phyloP scores from a whole-genome alignment of 2,329 filamentous ascomycete species.

The Verticillium longisporum region DNA sequence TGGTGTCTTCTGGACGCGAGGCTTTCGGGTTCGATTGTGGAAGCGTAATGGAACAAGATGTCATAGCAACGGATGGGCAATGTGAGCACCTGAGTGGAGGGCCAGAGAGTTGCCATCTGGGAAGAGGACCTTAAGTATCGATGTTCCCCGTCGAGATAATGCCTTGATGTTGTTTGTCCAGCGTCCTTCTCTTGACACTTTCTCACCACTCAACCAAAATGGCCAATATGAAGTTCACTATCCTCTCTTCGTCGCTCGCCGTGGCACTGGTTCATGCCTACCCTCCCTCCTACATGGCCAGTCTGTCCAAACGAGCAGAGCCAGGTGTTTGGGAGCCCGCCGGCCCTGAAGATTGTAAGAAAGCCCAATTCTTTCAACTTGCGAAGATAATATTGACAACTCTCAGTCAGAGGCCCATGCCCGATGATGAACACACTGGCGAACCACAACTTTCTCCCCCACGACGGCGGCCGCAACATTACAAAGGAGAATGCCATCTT shows the following conservation, averaged over 20 bases:
- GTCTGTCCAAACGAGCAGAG: not conserved
- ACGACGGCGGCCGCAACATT: constrained; percentile 34
- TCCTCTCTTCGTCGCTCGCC: not conserved
- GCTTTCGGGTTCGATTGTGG: not conserved
- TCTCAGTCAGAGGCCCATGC: constrained; percentile 33
- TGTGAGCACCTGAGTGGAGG: not conserved
- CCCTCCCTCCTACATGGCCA: not conserved
- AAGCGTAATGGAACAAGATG: not conserved
- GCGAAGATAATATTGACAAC: not conserved
- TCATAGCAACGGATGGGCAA: not conserved
- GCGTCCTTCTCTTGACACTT: not conserved
- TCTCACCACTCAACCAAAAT: not conserved
- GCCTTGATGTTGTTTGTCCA: not conserved
- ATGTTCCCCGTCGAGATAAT: not conserved
- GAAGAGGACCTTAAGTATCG: not conserved
- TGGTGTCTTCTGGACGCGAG: not conserved
- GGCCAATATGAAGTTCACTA: not conserved
- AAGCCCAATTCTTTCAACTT: fast-evolving
- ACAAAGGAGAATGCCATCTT: constrained; percentile 27
- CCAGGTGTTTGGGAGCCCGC: not conserved
- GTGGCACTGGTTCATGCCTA: not conserved
- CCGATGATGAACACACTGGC: constrained; percentile 46
- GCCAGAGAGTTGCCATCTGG: not conserved
- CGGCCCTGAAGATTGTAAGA: constrained; percentile 4
- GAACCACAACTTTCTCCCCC: constrained; percentile 42